A percentile compares a stretch with the other conserved stretches of the same genome.
These are phyloP conservation scores for Barbatosphaeria neglecta DNA, from an alignment of 495 filamentous ascomycete species.

Conservation along the genomic window DNA sequence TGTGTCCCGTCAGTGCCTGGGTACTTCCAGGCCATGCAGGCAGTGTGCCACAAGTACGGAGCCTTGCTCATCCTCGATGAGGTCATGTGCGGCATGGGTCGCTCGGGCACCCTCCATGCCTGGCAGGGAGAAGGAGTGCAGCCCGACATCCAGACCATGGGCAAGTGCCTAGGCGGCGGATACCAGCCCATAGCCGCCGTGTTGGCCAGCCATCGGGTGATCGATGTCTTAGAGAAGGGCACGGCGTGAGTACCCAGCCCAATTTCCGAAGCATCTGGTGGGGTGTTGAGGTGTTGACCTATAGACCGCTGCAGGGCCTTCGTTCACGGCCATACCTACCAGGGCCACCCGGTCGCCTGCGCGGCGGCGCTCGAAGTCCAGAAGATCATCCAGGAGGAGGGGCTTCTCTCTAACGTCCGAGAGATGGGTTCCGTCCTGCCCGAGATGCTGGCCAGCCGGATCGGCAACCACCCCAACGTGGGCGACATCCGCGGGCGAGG, in stretches of 20 bases:
- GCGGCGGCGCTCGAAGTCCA: slow-evolving; percentile 52
- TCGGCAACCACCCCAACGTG: slow-evolving; percentile 40
- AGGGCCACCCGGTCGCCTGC: slow-evolving; percentile 48
- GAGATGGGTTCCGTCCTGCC: slow-evolving; percentile 40
- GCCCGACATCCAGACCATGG: slow-evolving; percentile 47
- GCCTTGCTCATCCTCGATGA: slow-evolving; percentile 68
- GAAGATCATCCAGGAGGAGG: slow-evolving; percentile 42
- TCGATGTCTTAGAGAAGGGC: slow-evolving; percentile 43
- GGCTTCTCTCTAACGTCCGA: slow-evolving; percentile 41
- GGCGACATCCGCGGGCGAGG: slow-evolving; percentile 50
- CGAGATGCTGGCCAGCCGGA: slow-evolving; percentile 24
- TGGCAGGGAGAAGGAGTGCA: slow-evolving; percentile 51
- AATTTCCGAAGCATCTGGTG: no score
- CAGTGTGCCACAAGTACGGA: slow-evolving; percentile 59
- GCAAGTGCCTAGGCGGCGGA: slow-evolving; percentile 16
- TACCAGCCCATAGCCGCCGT: slow-evolving; percentile 53
- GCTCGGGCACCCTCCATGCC: slow-evolving; percentile 53
- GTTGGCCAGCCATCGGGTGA: slow-evolving; percentile 40
- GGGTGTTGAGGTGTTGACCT: no score
- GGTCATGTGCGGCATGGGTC: slow-evolving; percentile 71
- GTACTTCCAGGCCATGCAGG: slow-evolving; percentile 58
- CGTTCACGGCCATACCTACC: slow-evolving; percentile 51
- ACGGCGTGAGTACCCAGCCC: slow-evolving; percentile 29
- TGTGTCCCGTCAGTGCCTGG: slow-evolving; percentile 56
- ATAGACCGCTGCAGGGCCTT: slow-evolving; percentile 27